Conservation (phyloP, 805 yeast genomes). For the Wickerhamomyces pijperi region DNA sequence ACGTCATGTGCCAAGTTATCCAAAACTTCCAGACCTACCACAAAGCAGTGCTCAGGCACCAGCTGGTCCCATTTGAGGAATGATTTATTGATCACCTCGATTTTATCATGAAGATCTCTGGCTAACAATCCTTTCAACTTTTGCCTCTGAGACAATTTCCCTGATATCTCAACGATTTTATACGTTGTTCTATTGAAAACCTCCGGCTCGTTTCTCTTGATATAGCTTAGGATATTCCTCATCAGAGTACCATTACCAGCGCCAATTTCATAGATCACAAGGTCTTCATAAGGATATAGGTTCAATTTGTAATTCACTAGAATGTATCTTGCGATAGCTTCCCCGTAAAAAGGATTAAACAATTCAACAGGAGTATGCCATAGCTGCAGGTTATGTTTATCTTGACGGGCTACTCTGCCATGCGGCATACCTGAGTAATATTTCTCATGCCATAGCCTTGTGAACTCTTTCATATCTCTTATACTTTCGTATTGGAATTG, state of each 20-base stretch:
- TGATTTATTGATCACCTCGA: slow-evolving; percentile 61
- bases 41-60: slow-evolving; percentile 59
- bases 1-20: slow-evolving; percentile 81
- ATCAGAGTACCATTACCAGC: slow-evolving; percentile 86
- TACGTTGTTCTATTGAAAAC: slow-evolving; percentile 61
- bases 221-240: slow-evolving; percentile 59
- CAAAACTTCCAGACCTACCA: slow-evolving; percentile 72
- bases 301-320: slow-evolving; percentile 60
- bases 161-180: slow-evolving; percentile 15
- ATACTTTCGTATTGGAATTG: slow-evolving; percentile 55
- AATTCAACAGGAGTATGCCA: slow-evolving; percentile 91
- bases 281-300: slow-evolving; percentile 56
- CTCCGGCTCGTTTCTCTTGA: slow-evolving; percentile 54
- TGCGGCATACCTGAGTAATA: slow-evolving; percentile 20
- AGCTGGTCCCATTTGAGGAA: slow-evolving; percentile 60
- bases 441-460: slow-evolving; percentile 55
- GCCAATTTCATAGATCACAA: slow-evolving; percentile 78
- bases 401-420: neutral
- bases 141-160: slow-evolving; percentile 19
- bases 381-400: slow-evolving; percentile 34
- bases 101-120: slow-evolving; percentile 40
- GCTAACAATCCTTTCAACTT: slow-evolving; percentile 6
- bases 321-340: slow-evolving; percentile 73
- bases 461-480: slow-evolving; percentile 56
- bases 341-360: slow-evolving; percentile 77